Evolutionary conservation across 495 filamentous ascomycete species (phyloP).

Genomic region (Tetracladium setigerum): DNA sequence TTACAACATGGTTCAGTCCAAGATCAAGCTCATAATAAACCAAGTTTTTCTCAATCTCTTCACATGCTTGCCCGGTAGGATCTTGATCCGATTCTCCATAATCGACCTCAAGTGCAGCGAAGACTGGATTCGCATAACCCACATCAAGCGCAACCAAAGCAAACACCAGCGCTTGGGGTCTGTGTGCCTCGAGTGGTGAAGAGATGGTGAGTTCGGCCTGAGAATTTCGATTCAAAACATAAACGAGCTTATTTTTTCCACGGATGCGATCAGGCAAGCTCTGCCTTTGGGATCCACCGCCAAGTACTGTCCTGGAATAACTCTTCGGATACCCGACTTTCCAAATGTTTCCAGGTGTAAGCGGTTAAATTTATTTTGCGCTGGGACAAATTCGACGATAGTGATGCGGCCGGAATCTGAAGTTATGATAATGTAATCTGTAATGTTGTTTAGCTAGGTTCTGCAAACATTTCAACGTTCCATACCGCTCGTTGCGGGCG

Average conservation of each 20-base stretch:
- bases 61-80: constrained; percentile 71
- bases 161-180: constrained; percentile 86
- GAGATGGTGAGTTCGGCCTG: constrained; percentile 94
- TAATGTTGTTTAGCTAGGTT: constrained; percentile 50
- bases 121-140: constrained; percentile 94
- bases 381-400: constrained; percentile 84
- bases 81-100: constrained; percentile 91
- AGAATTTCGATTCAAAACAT: constrained; percentile 92
- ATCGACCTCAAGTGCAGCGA: constrained; percentile 89
- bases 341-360: constrained; percentile 96
- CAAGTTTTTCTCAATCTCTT: constrained; percentile 77
- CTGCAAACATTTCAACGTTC: constrained; percentile 20
- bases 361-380: constrained; percentile 79
- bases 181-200: constrained; percentile 94
- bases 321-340: constrained; percentile 90
- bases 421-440: constrained; percentile 94
- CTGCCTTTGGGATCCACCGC: constrained; percentile 92
- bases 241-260: constrained; percentile 99
- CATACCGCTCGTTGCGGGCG: constrained; percentile 3
- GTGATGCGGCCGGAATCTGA: constrained; percentile 94
- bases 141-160: constrained; percentile 82
- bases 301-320: constrained; percentile 91
- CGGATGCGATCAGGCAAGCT: constrained; percentile 85
- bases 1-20: constrained; percentile 92
- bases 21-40: constrained; percentile 98